Conservation (phyloP, 2,329 filamentous ascomycete species). For the Fusarium gaditjirri region DNA sequence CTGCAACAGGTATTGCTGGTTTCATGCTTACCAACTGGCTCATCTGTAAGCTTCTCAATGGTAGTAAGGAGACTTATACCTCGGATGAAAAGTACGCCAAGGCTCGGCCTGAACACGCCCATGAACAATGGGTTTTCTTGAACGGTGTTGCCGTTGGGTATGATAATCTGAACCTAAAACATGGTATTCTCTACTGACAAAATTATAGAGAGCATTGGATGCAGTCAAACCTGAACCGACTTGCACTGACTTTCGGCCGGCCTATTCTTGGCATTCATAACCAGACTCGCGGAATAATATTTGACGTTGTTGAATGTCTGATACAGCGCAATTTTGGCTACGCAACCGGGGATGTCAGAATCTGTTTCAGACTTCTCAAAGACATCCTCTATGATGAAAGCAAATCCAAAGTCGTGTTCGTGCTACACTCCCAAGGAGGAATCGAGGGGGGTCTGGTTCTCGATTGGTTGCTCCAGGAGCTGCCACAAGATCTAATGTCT, state of each 20-base stretch:
- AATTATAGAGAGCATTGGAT: constrained; percentile 69
- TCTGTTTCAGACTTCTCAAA: constrained; percentile 71
- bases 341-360: constrained; percentile 73
- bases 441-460: constrained; percentile 78
- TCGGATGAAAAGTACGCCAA: constrained; percentile 65
- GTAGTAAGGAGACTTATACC: constrained; percentile 58
- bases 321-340: constrained; percentile 80
- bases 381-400: constrained; percentile 68
- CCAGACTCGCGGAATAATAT: constrained; percentile 76
- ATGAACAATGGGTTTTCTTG: constrained; percentile 83
- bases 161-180: constrained; percentile 39
- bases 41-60: constrained; percentile 63
- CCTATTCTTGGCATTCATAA: constrained; percentile 81
- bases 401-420: constrained; percentile 76
- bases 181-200: constrained; percentile 13
- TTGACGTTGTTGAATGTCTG: constrained; percentile 81
- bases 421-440: constrained; percentile 81
- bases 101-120: constrained; percentile 59
- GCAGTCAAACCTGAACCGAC: constrained; percentile 74
- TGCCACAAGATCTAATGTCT: constrained; percentile 70
- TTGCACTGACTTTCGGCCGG: constrained; percentile 77
- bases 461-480: constrained; percentile 80
- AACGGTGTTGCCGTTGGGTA: constrained; percentile 76
- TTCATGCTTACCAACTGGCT: constrained; percentile 63
- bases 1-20: constrained; percentile 50